Conservation (phyloP, 176 grass and related monocot species). For the Oryza punctata region DNA sequence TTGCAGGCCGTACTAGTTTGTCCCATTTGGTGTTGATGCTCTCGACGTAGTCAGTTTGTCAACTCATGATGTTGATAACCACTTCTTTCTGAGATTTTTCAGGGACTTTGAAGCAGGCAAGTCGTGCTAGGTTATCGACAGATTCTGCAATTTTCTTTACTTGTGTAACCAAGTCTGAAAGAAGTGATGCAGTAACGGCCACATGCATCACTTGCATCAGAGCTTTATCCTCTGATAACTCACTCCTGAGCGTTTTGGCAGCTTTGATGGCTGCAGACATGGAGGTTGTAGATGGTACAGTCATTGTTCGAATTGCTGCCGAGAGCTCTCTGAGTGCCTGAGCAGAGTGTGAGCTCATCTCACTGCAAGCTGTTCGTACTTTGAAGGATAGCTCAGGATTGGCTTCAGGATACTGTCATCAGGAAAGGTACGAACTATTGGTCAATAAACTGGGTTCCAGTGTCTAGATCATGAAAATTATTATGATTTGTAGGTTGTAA, state of each 20-base stretch:
- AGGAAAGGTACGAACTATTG: background rate
- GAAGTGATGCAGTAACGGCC: conserved; percentile 63
- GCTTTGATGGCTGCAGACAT: conserved; percentile 51
- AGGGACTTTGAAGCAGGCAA: conserved; percentile 55
- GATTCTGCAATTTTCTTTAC: conserved; percentile 49
- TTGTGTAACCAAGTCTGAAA: conserved; percentile 62
- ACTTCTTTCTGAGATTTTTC: conserved; percentile 47
- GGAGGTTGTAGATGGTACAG: conserved; percentile 37
- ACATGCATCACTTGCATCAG: conserved; percentile 58
- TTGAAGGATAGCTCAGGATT: conserved; percentile 45
- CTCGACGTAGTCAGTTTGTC: background rate
- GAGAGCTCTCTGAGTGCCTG: conserved; percentile 69
- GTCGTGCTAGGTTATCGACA: conserved; percentile 57
- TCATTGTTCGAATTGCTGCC: conserved; percentile 55
- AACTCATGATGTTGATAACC: conserved; percentile 41
- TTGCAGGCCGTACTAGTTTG: background rate
- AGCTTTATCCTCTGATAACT: conserved; percentile 36
- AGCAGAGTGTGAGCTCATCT: conserved; percentile 74
- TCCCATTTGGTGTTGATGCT: conserved; percentile 13
- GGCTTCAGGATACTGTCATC: conserved; percentile 45
- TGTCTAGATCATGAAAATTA: background rate
- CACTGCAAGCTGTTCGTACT: conserved; percentile 52
- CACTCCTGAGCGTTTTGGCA: conserved; percentile 30
- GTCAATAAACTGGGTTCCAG: conserved; percentile 11
- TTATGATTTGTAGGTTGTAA: background rate